These are phyloP conservation scores for Trichoderma brevicompactum DNA, from an alignment of 2,329 filamentous ascomycete genomes.

Conservation along the genomic window DNA sequence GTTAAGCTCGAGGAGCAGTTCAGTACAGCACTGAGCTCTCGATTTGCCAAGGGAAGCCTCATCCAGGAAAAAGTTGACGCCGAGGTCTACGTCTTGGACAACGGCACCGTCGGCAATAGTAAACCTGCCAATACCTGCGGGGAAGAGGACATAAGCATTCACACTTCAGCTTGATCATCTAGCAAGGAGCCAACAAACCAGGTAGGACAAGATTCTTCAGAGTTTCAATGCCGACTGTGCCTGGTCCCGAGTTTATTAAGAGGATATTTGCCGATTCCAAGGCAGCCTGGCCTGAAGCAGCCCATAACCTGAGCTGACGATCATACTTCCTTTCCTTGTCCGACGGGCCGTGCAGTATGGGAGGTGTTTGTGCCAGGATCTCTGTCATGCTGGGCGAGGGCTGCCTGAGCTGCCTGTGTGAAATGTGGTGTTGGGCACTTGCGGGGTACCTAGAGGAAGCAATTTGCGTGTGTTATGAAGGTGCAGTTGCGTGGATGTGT, in stretches of 20 bases:
- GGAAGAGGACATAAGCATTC: neutral
- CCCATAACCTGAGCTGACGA: conserved; percentile 93
- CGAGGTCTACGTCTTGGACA: conserved; percentile 82
- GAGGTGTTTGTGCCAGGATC: conserved; percentile 40
- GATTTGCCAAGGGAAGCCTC: conserved; percentile 75
- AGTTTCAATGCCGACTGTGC: conserved; percentile 85
- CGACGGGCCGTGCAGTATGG: conserved; percentile 54
- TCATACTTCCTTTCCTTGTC: conserved; percentile 83
- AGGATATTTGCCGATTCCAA: conserved; percentile 92
- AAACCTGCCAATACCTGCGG: conserved; percentile 79
- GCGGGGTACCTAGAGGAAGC: conserved; percentile 1
- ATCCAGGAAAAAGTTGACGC: conserved; percentile 96
- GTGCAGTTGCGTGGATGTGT: neutral
- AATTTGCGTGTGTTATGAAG: neutral
- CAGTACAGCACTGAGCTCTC: conserved; percentile 77
- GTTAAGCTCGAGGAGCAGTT: conserved; percentile 83
- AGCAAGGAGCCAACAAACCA: conserved; percentile 50
- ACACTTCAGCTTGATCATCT: neutral
- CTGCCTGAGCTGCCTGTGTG: conserved; percentile 13
- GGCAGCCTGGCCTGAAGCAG: conserved; percentile 85
- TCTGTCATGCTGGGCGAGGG: conserved; percentile 36
- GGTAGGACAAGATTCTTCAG: conserved; percentile 97
- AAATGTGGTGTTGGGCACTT: neutral
- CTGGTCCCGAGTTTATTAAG: conserved; percentile 83
- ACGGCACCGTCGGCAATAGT: conserved; percentile 82